Evolutionary conservation across 2,329 filamentous ascomycete genomes (phyloP).

Genomic region (Alternaria postmessia): DNA sequence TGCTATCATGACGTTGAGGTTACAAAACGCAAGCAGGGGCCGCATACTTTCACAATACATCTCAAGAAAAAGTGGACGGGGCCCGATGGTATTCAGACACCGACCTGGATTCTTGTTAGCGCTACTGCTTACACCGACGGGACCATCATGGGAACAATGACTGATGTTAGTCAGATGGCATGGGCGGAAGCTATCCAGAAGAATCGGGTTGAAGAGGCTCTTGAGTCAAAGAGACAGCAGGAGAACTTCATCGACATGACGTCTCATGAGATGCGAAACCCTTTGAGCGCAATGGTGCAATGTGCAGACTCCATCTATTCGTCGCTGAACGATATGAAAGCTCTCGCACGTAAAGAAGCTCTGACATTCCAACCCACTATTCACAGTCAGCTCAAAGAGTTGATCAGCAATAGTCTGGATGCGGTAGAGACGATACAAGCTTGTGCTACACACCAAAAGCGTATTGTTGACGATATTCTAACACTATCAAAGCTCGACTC

Average conservation of each 20-base stretch:
- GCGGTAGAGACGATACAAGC: constrained; percentile 35
- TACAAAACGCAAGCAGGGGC: background rate
- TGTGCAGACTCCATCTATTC: constrained; percentile 31
- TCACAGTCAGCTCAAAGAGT: constrained; percentile 8
- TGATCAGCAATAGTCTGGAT: constrained; percentile 20
- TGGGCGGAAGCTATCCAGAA: constrained; percentile 32
- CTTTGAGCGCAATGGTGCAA: constrained; percentile 39
- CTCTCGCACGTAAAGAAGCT: background rate
- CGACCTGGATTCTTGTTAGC: constrained; percentile 24
- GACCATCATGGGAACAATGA: constrained; percentile 38
- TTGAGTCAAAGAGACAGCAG: constrained; percentile 30
- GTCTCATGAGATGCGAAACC: constrained; percentile 39
- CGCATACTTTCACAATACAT: constrained; percentile 18
- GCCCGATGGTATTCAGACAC: constrained; percentile 21
- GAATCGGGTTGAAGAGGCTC: constrained; percentile 19
- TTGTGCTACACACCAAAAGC: constrained; percentile 41
- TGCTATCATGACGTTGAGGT: constrained; percentile 9
- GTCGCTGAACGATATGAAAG: constrained; percentile 11
- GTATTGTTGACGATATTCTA: constrained; percentile 38
- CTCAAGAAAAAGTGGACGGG: constrained; percentile 27
- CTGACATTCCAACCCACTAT: constrained; percentile 1
- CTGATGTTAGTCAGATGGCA: constrained; percentile 46
- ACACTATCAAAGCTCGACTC: constrained; percentile 32
- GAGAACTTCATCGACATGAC: constrained; percentile 40
- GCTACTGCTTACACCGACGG: constrained; percentile 23